A percentile compares a stretch with the other conserved stretches of the same genome.
Conservation (phyloP, 371 early-diverging fungal genomes). For the Dichotomocladium elegans region DNA sequence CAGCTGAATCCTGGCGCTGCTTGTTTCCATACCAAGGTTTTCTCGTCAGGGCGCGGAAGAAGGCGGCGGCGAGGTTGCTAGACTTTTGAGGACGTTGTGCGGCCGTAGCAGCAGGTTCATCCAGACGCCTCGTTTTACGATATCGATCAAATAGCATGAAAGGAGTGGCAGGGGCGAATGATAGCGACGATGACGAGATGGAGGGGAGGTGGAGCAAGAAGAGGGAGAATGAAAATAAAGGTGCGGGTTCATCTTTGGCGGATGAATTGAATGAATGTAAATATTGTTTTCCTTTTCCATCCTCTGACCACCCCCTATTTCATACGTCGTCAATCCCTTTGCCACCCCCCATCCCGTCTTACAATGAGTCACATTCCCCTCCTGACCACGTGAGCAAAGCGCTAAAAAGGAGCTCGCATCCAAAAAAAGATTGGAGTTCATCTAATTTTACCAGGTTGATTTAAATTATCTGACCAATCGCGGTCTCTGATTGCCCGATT, state of each 20-base stretch:
- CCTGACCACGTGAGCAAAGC: too few species aligned
- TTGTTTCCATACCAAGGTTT: conserved; percentile 13
- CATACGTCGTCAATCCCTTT: too few species aligned
- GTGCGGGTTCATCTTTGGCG: neutral
- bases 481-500: too few species aligned
- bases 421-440: too few species aligned
- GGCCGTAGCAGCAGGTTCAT: conserved; percentile 1
- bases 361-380: too few species aligned
- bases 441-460: too few species aligned
- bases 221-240: neutral
- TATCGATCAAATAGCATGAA: conserved; percentile 7
- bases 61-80: conserved; percentile 21
- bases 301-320: too few species aligned
- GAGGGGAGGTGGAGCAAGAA: neutral
- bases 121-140: neutral
- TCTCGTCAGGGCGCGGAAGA: conserved; percentile 25
- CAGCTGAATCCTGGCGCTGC: conserved; percentile 13
- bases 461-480: too few species aligned
- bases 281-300: too few species aligned
- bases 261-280: too few species aligned
- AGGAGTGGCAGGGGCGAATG: conserved; percentile 1
- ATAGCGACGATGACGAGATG: neutral
- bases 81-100: conserved; percentile 4
- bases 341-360: too few species aligned
- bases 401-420: too few species aligned